phyloP scores from a whole-genome alignment of 2,329 filamentous ascomycete genomes.

The Sporothrix globosa region DNA sequence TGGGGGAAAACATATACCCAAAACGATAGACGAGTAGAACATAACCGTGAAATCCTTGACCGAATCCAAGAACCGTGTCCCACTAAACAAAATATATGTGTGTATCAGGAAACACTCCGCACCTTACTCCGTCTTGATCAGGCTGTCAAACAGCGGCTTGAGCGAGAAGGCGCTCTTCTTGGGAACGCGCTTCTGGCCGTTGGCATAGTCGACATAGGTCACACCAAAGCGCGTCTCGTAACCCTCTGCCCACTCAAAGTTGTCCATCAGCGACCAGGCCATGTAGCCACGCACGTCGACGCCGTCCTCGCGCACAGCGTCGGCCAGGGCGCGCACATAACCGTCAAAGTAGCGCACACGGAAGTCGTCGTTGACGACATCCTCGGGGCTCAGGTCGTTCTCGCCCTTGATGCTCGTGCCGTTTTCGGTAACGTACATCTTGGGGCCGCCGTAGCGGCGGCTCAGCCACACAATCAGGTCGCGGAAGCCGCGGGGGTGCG shows the following conservation, averaged over 20 bases:
- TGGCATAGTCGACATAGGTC: slow-evolving; percentile 78
- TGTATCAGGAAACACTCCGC: not conserved
- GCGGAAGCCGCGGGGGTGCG: slow-evolving; percentile 74
- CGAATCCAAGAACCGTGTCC: slow-evolving; percentile 24
- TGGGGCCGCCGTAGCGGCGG: slow-evolving; percentile 73
- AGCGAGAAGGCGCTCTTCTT: slow-evolving; percentile 82
- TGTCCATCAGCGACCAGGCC: slow-evolving; percentile 88
- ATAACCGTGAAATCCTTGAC: not conserved
- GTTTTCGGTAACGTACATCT: slow-evolving; percentile 88
- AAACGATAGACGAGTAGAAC: not conserved
- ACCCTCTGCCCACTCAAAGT: slow-evolving; percentile 91
- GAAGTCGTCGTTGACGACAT: slow-evolving; percentile 81
- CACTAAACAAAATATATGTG: not conserved
- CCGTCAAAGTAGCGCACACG: slow-evolving; percentile 75
- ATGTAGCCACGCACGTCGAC: slow-evolving; percentile 79
- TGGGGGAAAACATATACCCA: too few species aligned
- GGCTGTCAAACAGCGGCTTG: slow-evolving; percentile 68
- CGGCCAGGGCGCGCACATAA: slow-evolving; percentile 76
- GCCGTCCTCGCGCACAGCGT: slow-evolving; percentile 70
- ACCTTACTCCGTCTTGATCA: slow-evolving; percentile 64
- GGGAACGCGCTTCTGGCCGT: slow-evolving; percentile 75
- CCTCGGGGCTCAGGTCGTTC: slow-evolving; percentile 70
- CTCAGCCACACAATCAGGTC: slow-evolving; percentile 76
- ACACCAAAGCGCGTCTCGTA: slow-evolving; percentile 86
- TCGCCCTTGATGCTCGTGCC: slow-evolving; percentile 83